A percentile compares a stretch with the other conserved stretches of the same genome.
Evolutionary conservation across 75 land plant genomes (phyloP).

Genomic region (Selaginella moellendorffii): DNA sequence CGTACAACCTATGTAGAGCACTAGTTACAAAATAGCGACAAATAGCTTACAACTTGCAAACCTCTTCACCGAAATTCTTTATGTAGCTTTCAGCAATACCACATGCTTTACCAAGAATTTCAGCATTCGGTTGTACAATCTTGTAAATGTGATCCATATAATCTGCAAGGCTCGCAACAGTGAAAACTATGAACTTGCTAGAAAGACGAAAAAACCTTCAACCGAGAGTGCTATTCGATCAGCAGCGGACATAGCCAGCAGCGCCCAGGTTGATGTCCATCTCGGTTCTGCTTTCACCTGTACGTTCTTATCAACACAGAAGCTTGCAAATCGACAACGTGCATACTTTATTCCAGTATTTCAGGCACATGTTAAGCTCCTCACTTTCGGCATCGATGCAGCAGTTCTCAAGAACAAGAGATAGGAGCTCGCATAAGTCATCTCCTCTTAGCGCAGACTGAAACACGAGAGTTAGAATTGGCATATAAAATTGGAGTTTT

Average conservation of each 20-base stretch:
- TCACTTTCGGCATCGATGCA: constrained; percentile 11
- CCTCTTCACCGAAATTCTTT: not conserved
- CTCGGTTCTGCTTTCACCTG: constrained; percentile 10
- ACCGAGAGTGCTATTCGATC: constrained; percentile 10
- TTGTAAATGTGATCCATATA: constrained; percentile 5
- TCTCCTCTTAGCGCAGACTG: constrained; percentile 12
- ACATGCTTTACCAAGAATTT: not conserved
- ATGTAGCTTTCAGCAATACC: constrained; percentile 1
- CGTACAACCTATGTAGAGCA: not conserved
- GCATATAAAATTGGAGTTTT: constrained; percentile 1
- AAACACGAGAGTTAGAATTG: not conserved
- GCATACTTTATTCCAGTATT: constrained; percentile 13
- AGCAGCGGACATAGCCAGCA: constrained; percentile 10
- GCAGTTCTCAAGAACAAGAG: constrained; percentile 10
- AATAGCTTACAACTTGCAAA: not conserved
- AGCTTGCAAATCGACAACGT: not conserved
- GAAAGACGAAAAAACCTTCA: no score
- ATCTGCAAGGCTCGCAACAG: no score
- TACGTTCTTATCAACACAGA: not conserved
- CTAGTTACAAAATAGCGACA: not conserved
- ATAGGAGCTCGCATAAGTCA: constrained; percentile 17
- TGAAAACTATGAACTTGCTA: no score
- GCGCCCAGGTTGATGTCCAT: constrained; percentile 12
- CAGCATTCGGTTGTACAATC: not conserved
- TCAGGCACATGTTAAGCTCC: constrained; percentile 14